phyloP scores from a whole-genome alignment of 2,329 filamentous ascomycete species.

The Pseudofabraea citricarpa region DNA sequence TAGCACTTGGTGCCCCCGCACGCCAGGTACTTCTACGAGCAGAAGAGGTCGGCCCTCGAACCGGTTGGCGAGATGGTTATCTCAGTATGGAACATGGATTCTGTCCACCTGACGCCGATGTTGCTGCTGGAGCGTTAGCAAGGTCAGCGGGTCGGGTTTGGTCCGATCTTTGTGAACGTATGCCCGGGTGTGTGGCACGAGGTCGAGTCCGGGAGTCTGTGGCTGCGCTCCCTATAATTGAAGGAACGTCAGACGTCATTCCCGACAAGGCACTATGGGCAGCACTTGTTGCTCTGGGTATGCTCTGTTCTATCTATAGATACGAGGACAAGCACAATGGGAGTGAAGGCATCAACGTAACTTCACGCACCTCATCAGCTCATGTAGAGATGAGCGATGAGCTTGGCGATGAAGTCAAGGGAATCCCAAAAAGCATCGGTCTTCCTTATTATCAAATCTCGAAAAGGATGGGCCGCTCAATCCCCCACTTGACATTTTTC shows the following conservation, averaged over 20 bases:
- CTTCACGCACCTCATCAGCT: conserved; percentile 23
- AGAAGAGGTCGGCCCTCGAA: conserved; percentile 44
- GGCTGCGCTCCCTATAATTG: conserved; percentile 41
- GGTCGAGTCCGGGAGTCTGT: conserved; percentile 46
- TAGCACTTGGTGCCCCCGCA: conserved; percentile 48
- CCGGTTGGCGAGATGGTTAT: conserved; percentile 49
- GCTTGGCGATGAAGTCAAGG: conserved; percentile 42
- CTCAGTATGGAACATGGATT: conserved; percentile 48
- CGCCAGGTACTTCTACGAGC: conserved; percentile 48
- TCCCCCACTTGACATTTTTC: conserved; percentile 48
- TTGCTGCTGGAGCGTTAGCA: conserved; percentile 39
- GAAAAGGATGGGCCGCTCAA: conserved; percentile 43
- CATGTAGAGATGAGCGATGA: conserved; percentile 44
- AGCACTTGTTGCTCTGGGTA: conserved; percentile 45
- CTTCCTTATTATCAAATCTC: conserved; percentile 47
- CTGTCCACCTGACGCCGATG: conserved; percentile 45
- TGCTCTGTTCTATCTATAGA: conserved; percentile 48
- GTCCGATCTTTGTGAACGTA: conserved; percentile 48
- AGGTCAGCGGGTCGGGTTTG: conserved; percentile 47
- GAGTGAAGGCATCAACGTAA: conserved; percentile 42
- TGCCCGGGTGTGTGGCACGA: conserved; percentile 45
- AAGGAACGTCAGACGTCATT: conserved; percentile 44
- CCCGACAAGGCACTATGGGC: conserved; percentile 49
- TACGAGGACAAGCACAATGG: conserved; percentile 49
- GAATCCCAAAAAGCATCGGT: conserved; percentile 43